These are phyloP conservation scores for Monosporascus ibericus DNA, from an alignment of 2,329 filamentous ascomycete genomes.

Conservation along the genomic window DNA sequence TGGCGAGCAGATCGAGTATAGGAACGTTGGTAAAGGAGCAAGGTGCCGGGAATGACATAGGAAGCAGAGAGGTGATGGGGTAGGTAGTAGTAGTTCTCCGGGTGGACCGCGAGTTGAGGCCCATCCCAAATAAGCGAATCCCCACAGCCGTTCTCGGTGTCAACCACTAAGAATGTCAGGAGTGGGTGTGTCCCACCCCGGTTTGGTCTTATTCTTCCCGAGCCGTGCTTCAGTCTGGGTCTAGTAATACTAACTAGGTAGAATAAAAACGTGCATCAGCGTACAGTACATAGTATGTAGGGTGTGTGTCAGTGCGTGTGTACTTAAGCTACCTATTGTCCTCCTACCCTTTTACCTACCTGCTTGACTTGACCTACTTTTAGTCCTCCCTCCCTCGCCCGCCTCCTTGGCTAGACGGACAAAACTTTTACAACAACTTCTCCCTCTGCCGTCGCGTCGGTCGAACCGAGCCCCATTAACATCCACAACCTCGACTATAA, in stretches of 20 bases:
- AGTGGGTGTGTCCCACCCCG: constrained; percentile 13
- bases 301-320: background rate
- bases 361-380: constrained; percentile 10
- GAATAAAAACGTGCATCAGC: background rate
- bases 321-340: constrained; percentile 8
- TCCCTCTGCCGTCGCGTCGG: constrained; percentile 7
- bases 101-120: constrained; percentile 23
- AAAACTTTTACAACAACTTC: constrained; percentile 17
- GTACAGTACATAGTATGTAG: background rate
- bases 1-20: constrained; percentile 59
- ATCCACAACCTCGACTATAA: constrained; percentile 7
- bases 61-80: constrained; percentile 20
- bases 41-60: constrained; percentile 10
- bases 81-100: constrained; percentile 24
- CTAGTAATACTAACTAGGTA: background rate
- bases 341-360: constrained; percentile 9
- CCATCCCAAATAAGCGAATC: constrained; percentile 24
- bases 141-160: constrained; percentile 17
- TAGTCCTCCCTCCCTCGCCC: constrained; percentile 11
- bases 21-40: constrained; percentile 44
- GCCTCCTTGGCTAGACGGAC: constrained; percentile 1
- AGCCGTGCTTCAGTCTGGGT: background rate
- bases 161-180: constrained; percentile 16
- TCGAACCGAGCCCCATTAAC: background rate
- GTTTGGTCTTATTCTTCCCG: constrained; percentile 9